Evolutionary conservation across 768 basidiomycete species (phyloP).

Genomic region (Suillus variegatus): DNA sequence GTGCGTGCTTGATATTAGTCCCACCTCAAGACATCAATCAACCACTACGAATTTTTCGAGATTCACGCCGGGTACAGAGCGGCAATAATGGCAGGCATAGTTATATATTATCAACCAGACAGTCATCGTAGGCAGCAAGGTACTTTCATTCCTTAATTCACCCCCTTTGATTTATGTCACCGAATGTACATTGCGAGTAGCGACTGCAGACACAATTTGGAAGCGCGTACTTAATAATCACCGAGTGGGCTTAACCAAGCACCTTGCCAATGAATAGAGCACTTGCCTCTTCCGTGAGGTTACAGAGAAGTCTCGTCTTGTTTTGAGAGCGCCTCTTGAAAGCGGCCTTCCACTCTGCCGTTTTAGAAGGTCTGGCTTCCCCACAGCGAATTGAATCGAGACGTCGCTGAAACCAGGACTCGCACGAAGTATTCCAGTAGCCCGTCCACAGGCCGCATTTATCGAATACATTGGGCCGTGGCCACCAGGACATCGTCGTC

Average conservation of each 20-base stretch:
- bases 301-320: neutral
- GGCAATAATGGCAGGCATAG: no score
- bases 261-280: neutral
- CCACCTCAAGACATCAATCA: no score
- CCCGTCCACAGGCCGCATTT: neutral
- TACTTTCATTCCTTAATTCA: no score
- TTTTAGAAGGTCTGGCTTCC: neutral
- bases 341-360: neutral
- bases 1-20: no score
- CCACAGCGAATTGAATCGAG: neutral
- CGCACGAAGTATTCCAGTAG: neutral
- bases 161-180: neutral
- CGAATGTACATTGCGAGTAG: neutral
- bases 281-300: neutral
- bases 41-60: no score
- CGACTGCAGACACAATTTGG: neutral
- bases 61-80: no score
- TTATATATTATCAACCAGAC: no score
- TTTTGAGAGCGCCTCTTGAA: neutral
- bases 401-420: neutral
- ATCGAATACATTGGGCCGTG: neutral
- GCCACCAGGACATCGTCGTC: neutral
- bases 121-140: no score
- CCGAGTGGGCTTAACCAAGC: neutral
- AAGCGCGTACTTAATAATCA: neutral